Evolutionary conservation across 345 rosid species (phyloP), one percentile per base, ranked within the genome.

Genomic region (Boechera retrofracta): DNA sequence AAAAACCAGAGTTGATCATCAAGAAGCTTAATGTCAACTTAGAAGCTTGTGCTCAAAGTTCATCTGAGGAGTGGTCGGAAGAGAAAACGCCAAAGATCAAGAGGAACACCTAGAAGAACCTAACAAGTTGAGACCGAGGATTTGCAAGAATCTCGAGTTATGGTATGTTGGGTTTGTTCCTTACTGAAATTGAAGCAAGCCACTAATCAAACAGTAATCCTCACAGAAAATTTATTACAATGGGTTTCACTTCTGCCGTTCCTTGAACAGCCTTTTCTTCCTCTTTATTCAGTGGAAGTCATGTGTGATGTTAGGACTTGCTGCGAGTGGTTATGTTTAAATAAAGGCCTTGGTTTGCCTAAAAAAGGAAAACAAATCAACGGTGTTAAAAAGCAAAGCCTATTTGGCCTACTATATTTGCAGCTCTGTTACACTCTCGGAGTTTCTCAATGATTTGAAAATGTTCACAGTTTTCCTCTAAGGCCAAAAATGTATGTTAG

Each of bases 291-390:
- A 41, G 55, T 59, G 31, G 74, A 69, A 52, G 57, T 45, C 15
- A 36, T 42, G 35, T 77, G 53, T 71, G 47, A 53, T 77, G 49
- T 70, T 54, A 62, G 58, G 54, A 69, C 52, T 32, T 75, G 41
- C 26, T 56, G 71, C 7, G 65, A 54, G 48, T 49, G 29, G 13
- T 52, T 33, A 67, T 28, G 12, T 59, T 45, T 18, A 42, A 67
- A 33, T n/a, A 51, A 38, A 39, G 12, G 3, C 2, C 28, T 26
- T 26, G 28, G 28, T 26, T 26, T 26, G 28, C 28, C 28, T 2
- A 26, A 26, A 21, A 26, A 26, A 26, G 28, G 28, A 1, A 26
- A 26, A 26, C 41, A 38, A 38, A 38, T 8, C 4, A 38, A 38
- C 9, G 10, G 42, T 38, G 11, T 38, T 8, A 38, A 1, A 47